phyloP scores from a whole-genome alignment of 2,329 filamentous ascomycete genomes.

The Aureobasidium sp. region DNA sequence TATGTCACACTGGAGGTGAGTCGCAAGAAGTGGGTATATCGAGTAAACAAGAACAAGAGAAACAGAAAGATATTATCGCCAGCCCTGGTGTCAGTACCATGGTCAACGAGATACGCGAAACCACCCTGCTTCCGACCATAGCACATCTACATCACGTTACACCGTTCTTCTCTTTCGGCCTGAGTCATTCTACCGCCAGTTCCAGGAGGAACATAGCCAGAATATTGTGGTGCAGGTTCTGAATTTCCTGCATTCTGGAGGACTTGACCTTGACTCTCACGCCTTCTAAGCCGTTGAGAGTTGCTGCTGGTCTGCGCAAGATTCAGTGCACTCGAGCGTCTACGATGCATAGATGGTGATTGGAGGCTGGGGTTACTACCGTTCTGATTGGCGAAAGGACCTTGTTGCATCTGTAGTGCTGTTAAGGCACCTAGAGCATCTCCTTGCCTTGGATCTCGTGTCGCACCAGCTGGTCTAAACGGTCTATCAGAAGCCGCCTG shows the following conservation, averaged over 20 bases:
- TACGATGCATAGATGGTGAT: constrained; percentile 1
- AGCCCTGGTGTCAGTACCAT: neutral
- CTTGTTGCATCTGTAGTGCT: constrained; percentile 23
- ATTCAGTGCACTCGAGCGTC: neutral
- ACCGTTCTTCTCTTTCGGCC: constrained; percentile 5
- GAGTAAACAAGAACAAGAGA: neutral
- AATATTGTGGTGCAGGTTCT: neutral
- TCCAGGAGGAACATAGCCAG: constrained; percentile 9
- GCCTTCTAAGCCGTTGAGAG: constrained; percentile 2
- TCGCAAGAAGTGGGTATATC: neutral
- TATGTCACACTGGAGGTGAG: too few species aligned
- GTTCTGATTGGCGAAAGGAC: constrained; percentile 11
- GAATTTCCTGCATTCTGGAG: neutral
- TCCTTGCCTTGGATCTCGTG: constrained; percentile 22
- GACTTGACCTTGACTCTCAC: constrained; percentile 3
- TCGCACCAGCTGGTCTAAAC: constrained; percentile 33
- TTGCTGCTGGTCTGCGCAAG: neutral
- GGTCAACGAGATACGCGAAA: neutral
- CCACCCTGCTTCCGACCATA: neutral
- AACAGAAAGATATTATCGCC: neutral
- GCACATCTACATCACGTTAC: neutral
- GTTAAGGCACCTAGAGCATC: constrained; percentile 27
- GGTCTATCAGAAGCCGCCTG: constrained; percentile 50
- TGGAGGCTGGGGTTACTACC: neutral
- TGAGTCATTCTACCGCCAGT: neutral